Percentiles rank a stretch among this genome's conserved stretches.
phyloP scores from a whole-genome alignment of 192 early-diverging fungal genomes.

The Geranomyces variabilis region DNA sequence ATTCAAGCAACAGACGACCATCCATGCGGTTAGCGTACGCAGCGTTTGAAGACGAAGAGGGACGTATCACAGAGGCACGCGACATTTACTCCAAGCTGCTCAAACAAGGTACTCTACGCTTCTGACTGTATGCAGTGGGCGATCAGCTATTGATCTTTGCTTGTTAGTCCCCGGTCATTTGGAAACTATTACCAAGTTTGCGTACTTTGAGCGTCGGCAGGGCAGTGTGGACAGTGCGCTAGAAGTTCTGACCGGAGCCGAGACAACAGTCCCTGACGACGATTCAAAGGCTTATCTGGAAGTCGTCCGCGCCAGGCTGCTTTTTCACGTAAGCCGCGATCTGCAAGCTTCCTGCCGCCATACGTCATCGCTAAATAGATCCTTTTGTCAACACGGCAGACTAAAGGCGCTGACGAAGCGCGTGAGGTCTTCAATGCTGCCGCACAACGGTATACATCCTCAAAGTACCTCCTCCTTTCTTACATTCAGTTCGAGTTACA shows the following conservation, averaged over 20 bases:
- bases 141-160: background rate
- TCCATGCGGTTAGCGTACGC: constrained; percentile 61
- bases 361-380: constrained; percentile 17
- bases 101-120: constrained; percentile 45
- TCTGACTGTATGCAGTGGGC: background rate
- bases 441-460: constrained; percentile 45
- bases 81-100: constrained; percentile 60
- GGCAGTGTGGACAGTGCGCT: constrained; percentile 43
- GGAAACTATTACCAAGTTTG: constrained; percentile 64
- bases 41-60: constrained; percentile 66
- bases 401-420: constrained; percentile 29
- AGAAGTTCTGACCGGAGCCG: constrained; percentile 46
- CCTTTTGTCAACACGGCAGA: background rate
- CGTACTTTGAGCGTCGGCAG: constrained; percentile 68
- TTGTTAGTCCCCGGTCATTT: constrained; percentile 65
- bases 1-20: constrained; percentile 45
- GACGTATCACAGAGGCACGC: constrained; percentile 57
- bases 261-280: constrained; percentile 46
- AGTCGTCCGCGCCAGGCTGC: constrained; percentile 54
- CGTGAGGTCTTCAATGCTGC: constrained; percentile 53
- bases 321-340: constrained; percentile 10
- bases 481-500: constrained; percentile 69
- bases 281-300: constrained; percentile 57
- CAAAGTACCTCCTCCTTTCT: constrained; percentile 59
- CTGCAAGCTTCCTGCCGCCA: constrained; percentile 45